A percentile compares a stretch with the other conserved stretches of the same genome.
phyloP scores from a whole-genome alignment of 139 green algal genomes.

The Monoraphidium neglectum region DNA sequence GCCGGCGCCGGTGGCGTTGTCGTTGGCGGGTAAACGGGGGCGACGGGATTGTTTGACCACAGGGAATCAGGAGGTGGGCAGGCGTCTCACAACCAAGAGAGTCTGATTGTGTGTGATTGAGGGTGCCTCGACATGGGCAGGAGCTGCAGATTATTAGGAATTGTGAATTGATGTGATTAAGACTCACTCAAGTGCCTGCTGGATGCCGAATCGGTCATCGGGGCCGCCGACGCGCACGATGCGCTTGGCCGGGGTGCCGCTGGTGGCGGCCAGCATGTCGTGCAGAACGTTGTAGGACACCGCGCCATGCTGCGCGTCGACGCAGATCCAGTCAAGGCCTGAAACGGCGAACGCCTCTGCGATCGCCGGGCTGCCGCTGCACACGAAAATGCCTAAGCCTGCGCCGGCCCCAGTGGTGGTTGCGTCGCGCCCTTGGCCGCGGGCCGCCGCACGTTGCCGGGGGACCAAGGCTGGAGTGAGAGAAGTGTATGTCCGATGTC shows the following conservation, averaged over 20 bases:
- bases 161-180: too few species aligned
- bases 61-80: too few species aligned
- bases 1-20: background rate
- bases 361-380: conserved; percentile 15
- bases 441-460: too few species aligned
- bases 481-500: too few species aligned
- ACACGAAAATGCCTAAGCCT: conserved; percentile 20
- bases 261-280: conserved; percentile 17
- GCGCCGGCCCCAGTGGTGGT: background rate
- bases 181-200: conserved; percentile 41
- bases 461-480: too few species aligned
- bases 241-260: conserved; percentile 4
- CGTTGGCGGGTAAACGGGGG: too few species aligned
- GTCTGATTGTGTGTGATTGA: too few species aligned
- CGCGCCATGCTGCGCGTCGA: conserved; percentile 35
- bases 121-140: too few species aligned
- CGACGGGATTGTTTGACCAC: too few species aligned
- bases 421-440: too few species aligned
- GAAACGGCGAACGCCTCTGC: conserved; percentile 24
- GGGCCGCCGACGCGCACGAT: conserved; percentile 40
- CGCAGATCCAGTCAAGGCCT: conserved; percentile 31
- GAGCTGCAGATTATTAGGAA: too few species aligned
- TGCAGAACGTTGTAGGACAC: conserved; percentile 17
- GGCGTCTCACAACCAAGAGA: too few species aligned
- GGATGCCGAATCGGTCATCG: conserved; percentile 31